Conservation (phyloP, 2,329 filamentous ascomycete genomes). For the Fusarium pseudoanthophilum region DNA sequence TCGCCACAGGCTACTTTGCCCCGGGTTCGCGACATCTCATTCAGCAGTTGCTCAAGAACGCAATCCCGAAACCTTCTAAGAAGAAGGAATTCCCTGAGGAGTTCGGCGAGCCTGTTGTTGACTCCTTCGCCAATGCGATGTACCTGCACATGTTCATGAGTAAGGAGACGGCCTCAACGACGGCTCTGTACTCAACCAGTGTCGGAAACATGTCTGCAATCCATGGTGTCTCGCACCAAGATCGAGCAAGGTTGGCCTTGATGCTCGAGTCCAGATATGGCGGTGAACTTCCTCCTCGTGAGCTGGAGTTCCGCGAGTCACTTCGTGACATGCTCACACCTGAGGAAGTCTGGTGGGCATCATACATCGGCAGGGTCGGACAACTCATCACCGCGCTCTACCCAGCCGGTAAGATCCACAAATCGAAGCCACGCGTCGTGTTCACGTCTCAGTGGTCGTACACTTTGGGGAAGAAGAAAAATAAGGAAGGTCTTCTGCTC, state of each 20-base stretch:
- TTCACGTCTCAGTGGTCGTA: slow-evolving; percentile 55
- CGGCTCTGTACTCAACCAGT: slow-evolving; percentile 71
- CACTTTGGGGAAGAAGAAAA: slow-evolving; percentile 52
- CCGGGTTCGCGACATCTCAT: slow-evolving; percentile 59
- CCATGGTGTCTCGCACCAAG: slow-evolving; percentile 70
- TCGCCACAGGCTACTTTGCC: slow-evolving; percentile 66
- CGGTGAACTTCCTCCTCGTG: slow-evolving; percentile 68
- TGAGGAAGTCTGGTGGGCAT: slow-evolving; percentile 72
- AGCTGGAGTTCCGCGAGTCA: slow-evolving; percentile 63
- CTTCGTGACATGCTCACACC: slow-evolving; percentile 64
- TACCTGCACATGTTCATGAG: slow-evolving; percentile 62
- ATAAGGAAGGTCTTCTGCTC: slow-evolving; percentile 56
- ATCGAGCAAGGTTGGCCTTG: slow-evolving; percentile 70
- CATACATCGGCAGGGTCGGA: slow-evolving; percentile 70
- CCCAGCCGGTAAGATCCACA: slow-evolving; percentile 64
- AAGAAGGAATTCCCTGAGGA: slow-evolving; percentile 50
- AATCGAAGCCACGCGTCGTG: slow-evolving; percentile 52
- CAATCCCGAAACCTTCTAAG: slow-evolving; percentile 54
- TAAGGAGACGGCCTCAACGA: slow-evolving; percentile 65
- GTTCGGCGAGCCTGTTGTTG: slow-evolving; percentile 60
- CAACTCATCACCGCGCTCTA: slow-evolving; percentile 68
- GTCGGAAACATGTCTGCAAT: slow-evolving; percentile 69
- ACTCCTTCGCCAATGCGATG: slow-evolving; percentile 68
- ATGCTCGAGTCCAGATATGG: slow-evolving; percentile 73
- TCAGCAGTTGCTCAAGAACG: slow-evolving; percentile 57